Conservation (phyloP, 1,284 basidiomycete species). For the Apiotrichum akiyoshidainum region DNA sequence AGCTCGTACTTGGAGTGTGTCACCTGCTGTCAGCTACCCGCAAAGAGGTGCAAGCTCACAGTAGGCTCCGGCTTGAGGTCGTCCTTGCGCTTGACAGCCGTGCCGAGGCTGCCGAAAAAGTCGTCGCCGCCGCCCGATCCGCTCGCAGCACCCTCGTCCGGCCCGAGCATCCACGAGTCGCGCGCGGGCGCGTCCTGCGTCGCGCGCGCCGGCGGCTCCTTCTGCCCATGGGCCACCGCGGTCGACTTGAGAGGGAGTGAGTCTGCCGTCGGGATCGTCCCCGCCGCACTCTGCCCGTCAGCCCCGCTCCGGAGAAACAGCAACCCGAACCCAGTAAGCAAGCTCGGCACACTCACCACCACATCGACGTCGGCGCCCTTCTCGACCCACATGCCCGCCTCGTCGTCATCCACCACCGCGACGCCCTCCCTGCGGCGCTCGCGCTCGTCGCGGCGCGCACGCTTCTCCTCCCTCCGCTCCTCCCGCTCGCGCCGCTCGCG, state of each 20-base stretch:
- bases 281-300: slow-evolving; percentile 15
- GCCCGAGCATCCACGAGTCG: slow-evolving; percentile 87
- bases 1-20: slow-evolving; percentile 63
- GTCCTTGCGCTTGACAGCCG: slow-evolving; percentile 66
- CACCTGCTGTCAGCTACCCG: slow-evolving; percentile 2
- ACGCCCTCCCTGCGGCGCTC: slow-evolving; percentile 32
- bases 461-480: slow-evolving; percentile 21
- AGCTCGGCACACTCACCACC: slow-evolving; percentile 59
- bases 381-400: slow-evolving; percentile 75
- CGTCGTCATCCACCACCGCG: slow-evolving; percentile 65
- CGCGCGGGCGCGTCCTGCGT: slow-evolving; percentile 52
- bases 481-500: slow-evolving; percentile 17
- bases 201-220: slow-evolving; percentile 10
- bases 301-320: background rate
- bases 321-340: too few relatives aligned
- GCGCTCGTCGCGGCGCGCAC: slow-evolving; percentile 30
- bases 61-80: slow-evolving; percentile 63
- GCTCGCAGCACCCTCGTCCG: slow-evolving; percentile 25
- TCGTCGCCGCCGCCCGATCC: slow-evolving; percentile 50
- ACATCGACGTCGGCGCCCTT: slow-evolving; percentile 68
- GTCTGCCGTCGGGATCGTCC: slow-evolving; percentile 68
- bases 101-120: slow-evolving; percentile 81
- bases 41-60: background rate
- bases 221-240: slow-evolving; percentile 3
- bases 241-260: slow-evolving; percentile 65